Conservation (phyloP, 139 green algal species). For the Chlorella sp. region DNA sequence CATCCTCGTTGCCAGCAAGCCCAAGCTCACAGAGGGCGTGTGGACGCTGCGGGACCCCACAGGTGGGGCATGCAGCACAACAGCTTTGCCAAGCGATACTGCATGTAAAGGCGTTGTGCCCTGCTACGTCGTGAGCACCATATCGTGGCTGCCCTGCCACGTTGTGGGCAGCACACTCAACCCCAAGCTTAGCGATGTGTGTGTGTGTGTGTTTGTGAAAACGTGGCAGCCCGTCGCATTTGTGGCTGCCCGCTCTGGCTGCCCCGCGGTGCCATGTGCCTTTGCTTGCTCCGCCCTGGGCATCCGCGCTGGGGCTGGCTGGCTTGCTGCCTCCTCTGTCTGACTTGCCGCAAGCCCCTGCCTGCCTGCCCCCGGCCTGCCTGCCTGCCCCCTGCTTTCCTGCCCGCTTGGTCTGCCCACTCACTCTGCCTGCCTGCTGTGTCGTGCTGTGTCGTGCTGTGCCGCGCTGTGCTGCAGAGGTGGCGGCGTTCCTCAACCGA, state of each 20-base stretch:
- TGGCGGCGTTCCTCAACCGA: conserved; percentile 71
- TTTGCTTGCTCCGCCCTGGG: not conserved
- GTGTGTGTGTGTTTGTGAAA: too few species aligned
- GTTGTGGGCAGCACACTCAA: too few species aligned
- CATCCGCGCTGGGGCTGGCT: not conserved
- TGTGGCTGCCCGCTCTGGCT: not conserved
- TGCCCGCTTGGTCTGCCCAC: too few species aligned
- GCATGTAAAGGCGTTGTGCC: too few species aligned
- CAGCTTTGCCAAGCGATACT: too few species aligned
- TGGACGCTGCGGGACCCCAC: conserved; percentile 79
- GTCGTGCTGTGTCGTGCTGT: not conserved
- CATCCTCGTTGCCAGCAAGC: conserved; percentile 85
- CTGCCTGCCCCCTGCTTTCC: too few species aligned
- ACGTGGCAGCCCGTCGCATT: not conserved
- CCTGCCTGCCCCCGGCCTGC: not conserved
- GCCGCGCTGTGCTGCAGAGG: conserved; percentile 60
- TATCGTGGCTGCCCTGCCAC: too few species aligned
- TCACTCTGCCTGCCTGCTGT: not conserved
- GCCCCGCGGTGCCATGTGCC: too few species aligned
- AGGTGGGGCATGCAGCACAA: conserved; percentile 61
- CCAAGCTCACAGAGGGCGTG: conserved; percentile 77
- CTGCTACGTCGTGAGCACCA: too few species aligned
- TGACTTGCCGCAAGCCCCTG: not conserved
- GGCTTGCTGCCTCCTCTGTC: not conserved
- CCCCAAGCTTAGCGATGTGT: too few species aligned